These are phyloP conservation scores for Angomonas ambiguus DNA, from an alignment of 208 protist genomes.

Conservation along the genomic window DNA sequence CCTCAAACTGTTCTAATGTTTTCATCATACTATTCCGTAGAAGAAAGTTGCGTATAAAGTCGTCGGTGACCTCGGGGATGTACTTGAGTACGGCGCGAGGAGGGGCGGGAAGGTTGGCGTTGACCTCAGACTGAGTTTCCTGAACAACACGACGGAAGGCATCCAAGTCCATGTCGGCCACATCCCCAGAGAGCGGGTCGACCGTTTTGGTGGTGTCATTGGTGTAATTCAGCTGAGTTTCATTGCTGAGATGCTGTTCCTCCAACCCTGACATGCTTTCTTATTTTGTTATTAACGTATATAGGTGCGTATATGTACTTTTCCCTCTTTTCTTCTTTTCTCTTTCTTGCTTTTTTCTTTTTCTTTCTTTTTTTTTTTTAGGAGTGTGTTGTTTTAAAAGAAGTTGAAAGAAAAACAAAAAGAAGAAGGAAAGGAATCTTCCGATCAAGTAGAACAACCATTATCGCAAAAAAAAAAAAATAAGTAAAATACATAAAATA, in stretches of 20 bases:
- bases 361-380: background rate
- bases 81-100: constrained; percentile 81
- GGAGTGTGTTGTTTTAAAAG: background rate
- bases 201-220: background rate
- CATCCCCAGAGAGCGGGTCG: constrained; percentile 15
- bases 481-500: background rate
- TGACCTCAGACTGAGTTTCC: constrained; percentile 28
- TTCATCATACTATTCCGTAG: constrained; percentile 68
- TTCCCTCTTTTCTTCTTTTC: background rate
- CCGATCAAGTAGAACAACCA: background rate
- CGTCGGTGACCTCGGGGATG: constrained; percentile 89
- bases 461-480: background rate
- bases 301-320: background rate
- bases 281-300: no score
- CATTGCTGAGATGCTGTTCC: background rate
- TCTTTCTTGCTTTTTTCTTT: background rate
- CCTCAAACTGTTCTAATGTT: constrained; percentile 84
- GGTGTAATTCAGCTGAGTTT: background rate
- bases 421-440: constrained; percentile 2
- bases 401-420: constrained; percentile 11
- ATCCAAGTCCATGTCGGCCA: constrained; percentile 58
- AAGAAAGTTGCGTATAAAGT: constrained; percentile 92
- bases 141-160: constrained; percentile 48
- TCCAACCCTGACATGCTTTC: no score
- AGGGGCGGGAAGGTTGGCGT: constrained; percentile 49